Percentiles rank a stretch among this genome's conserved stretches.
Evolutionary conservation across 2,329 filamentous ascomycete genomes (phyloP).

Genomic region (Tolypocladium pustulatum): DNA sequence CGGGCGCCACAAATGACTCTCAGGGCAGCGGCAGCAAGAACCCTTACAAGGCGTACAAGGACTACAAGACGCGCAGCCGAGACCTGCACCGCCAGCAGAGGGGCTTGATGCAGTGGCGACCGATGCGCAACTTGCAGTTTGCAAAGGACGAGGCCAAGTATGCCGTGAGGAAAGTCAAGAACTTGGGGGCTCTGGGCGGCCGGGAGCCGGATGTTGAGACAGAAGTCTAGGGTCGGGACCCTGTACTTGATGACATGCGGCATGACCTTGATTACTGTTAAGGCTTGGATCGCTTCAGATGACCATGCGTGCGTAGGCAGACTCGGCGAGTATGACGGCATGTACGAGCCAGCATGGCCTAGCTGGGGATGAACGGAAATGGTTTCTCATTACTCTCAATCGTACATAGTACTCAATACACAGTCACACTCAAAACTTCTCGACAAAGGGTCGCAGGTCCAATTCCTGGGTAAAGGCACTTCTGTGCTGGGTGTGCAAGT

Average conservation of each 20-base stretch:
- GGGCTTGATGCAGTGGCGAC: constrained; percentile 91
- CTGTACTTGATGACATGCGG: background rate
- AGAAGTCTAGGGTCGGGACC: constrained; percentile 37
- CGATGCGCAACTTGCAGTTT: constrained; percentile 75
- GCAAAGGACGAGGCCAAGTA: constrained; percentile 80
- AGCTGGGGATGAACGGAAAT: background rate
- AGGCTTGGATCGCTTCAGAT: background rate
- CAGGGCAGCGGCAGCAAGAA: constrained; percentile 32
- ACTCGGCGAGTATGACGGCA: background rate
- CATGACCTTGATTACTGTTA: background rate
- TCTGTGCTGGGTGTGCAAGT: constrained; percentile 68
- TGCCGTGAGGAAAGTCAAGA: constrained; percentile 64
- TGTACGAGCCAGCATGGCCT: too few species aligned
- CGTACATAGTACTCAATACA: background rate
- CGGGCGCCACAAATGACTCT: constrained; percentile 18
- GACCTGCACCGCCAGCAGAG: constrained; percentile 77
- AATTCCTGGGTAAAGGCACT: constrained; percentile 75
- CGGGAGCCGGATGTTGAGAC: constrained; percentile 85
- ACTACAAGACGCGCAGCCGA: constrained; percentile 57
- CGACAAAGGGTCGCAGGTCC: constrained; percentile 68
- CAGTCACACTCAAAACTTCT: constrained; percentile 56
- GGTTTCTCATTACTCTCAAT: background rate
- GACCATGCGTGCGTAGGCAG: too few species aligned
- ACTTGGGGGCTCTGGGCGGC: constrained; percentile 67
- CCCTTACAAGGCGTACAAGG: constrained; percentile 46